Conservation (phyloP, 2,329 filamentous ascomycete species). For the Colletotrichum eleusines region DNA sequence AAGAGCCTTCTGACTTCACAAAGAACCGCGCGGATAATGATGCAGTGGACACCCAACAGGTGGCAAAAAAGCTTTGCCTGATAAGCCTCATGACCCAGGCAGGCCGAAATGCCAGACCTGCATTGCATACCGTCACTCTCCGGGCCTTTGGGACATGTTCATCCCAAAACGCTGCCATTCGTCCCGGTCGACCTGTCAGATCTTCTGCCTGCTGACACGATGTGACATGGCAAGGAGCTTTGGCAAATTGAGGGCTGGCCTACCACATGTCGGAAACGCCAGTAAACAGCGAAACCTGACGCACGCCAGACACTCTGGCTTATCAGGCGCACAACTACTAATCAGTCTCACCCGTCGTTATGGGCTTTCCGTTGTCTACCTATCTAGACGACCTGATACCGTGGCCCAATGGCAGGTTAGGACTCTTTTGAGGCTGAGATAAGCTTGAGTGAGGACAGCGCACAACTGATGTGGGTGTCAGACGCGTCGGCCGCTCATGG, state of each 20-base stretch:
- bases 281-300: neutral
- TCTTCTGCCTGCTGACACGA: neutral
- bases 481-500: neutral
- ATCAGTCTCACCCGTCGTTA: neutral
- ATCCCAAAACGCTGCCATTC: neutral
- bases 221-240: neutral
- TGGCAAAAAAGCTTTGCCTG: neutral
- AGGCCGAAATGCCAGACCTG: neutral
- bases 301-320: neutral
- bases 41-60: neutral
- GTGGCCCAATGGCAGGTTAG: conserved; percentile 14
- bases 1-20: neutral
- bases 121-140: neutral
- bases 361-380: neutral
- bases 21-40: neutral
- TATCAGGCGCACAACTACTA: neutral
- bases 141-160: neutral
- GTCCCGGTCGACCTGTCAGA: neutral
- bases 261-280: conserved; percentile 12
- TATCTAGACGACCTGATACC: neutral
- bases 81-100: neutral
- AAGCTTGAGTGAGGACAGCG: conserved; percentile 8
- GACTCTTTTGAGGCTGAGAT: conserved; percentile 23
- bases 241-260: conserved; percentile 11
- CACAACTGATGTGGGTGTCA: neutral